Evolutionary conservation across 345 rosid genomes (phyloP).

Genomic region (Excoecaria agallocha): DNA sequence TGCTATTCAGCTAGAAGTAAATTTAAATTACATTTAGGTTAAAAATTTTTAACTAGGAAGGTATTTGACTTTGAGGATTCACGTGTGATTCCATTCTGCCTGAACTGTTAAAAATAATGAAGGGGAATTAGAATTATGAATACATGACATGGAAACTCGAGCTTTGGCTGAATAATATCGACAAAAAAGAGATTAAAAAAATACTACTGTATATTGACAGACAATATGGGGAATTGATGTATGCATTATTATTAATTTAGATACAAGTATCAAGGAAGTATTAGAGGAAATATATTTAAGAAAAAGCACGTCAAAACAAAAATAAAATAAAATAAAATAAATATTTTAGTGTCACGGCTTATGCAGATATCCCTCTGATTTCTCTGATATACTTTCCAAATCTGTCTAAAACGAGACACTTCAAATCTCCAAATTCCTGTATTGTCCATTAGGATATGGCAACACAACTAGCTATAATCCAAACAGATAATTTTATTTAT

Average conservation of each 20-base stretch:
- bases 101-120: neutral
- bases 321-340: neutral
- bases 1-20: too few species aligned
- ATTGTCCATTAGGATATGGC: neutral
- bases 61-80: neutral
- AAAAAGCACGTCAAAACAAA: conserved; percentile 12
- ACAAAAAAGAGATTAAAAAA: too few species aligned
- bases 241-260: too few species aligned
- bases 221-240: too few species aligned
- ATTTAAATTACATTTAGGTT: neutral
- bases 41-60: neutral
- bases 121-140: conserved; percentile 4
- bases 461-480: neutral
- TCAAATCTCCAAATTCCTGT: conserved; percentile 13
- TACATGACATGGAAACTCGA: neutral
- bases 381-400: conserved; percentile 4
- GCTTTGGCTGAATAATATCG: neutral
- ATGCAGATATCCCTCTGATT: neutral
- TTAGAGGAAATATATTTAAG: too few species aligned
- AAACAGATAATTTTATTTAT: too few species aligned
- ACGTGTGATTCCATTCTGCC: neutral
- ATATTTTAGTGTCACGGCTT: conserved; percentile 11
- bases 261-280: too few species aligned
- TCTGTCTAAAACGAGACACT: conserved; percentile 4
- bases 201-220: too few species aligned